Evolutionary conservation across 371 early-diverging fungal species (phyloP), one percentile per base, ranked within the genome.

Genomic region (Lichtheimia hyalospora): DNA sequence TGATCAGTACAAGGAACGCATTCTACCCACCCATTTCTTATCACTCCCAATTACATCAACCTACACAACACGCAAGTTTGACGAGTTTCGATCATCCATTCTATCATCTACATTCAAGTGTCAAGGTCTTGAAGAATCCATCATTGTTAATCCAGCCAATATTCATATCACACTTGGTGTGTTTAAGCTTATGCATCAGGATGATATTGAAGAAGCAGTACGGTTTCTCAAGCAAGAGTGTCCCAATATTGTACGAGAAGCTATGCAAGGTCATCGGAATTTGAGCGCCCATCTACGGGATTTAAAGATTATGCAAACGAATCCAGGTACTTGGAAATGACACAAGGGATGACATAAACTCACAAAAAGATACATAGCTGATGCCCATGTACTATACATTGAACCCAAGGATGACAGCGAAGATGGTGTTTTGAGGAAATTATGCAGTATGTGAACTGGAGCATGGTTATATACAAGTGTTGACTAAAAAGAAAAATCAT

Each of bases 111-210:
- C 62, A 0, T 69, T 65, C 49, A 40, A 55, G 39, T 59, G 58
- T 13, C 41, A 60, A 5, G 68, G 69, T 4, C 40, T 75, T n/a
- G 68, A 69, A 16, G 41, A 58, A 4, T 58, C 62, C 13, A 60
- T 69, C 23, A 16, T 75, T 13, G 66, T 71, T 0, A 48, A 46
- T 4, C 57, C 69, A 27, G 63, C 58, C 39, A 71, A 71, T 56
- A 21, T 75, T 16, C 75, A 75, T 28, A 71, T 75, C 20, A 75
- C 75, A 0, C 42, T 75, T n/a, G 75, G 75, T 4, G 70, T 75
- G 16, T 65, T 64, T 28, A 71, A 69, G 21, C 34, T 75, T 4
- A 13, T 69, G 42, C 54, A 50, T 28, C 67, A 67, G 21, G 16
- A 54, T 7, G 74, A 73, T 6, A 57, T 73, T 16, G 70, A 70